Conservation (phyloP, 208 protist genomes). For the Crithidia brevicula region DNA sequence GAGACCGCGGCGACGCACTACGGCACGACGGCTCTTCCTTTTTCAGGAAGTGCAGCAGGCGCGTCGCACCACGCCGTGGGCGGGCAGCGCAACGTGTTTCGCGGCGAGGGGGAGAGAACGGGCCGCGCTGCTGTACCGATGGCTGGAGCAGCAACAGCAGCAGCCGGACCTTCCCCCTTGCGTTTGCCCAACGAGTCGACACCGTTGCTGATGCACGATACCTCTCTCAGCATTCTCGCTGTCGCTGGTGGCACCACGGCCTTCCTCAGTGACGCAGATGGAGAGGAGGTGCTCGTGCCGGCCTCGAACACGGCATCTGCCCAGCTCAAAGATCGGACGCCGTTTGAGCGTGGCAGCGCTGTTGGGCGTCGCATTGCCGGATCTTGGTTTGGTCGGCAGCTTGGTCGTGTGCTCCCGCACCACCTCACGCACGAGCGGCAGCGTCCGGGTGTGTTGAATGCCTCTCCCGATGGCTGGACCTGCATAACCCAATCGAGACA, state of each 20-base stretch:
- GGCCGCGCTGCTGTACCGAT: no score
- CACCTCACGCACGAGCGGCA: neutral
- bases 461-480: neutral
- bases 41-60: no score
- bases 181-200: neutral
- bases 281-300: neutral
- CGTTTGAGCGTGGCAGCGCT: neutral
- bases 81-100: neutral
- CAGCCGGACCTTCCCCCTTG: neutral
- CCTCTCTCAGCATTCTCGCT: slow-evolving; percentile 15
- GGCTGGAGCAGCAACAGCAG: neutral
- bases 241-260: neutral
- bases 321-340: neutral
- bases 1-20: neutral
- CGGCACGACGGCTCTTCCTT: slow-evolving; percentile 12
- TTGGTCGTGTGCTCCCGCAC: neutral
- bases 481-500: no score
- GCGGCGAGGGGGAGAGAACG: neutral
- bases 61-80: no score
- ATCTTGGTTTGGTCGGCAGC: slow-evolving; percentile 3
- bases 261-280: slow-evolving; percentile 1
- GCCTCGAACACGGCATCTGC: neutral
- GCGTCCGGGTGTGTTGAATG: neutral
- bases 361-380: neutral
- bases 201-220: slow-evolving; percentile 9